phyloP scores from a whole-genome alignment of 768 basidiomycete species.

The Cystobasidium onofrii region DNA sequence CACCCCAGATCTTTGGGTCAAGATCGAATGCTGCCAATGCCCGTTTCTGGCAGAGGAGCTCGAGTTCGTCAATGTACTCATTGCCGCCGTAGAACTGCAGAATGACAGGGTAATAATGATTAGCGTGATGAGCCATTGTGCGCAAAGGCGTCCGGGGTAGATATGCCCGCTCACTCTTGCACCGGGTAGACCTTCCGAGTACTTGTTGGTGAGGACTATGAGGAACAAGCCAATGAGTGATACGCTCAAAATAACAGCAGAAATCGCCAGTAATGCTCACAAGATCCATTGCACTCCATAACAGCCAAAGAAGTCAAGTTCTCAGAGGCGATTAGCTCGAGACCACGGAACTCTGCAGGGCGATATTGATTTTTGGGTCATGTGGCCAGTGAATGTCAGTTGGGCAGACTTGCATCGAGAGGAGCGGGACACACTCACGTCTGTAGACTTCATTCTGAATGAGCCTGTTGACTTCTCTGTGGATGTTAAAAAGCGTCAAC shows the following conservation, averaged over 20 bases:
- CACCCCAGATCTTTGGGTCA: constrained; percentile 80
- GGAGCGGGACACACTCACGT: background rate
- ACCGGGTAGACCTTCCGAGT: constrained; percentile 93
- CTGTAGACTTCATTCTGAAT: constrained; percentile 49
- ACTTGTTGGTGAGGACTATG: constrained; percentile 34
- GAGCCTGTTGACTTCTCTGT: constrained; percentile 75
- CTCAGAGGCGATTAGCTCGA: constrained; percentile 99
- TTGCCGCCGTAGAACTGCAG: constrained; percentile 57
- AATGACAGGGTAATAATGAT: background rate
- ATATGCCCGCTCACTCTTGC: constrained; percentile 55
- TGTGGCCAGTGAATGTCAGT: background rate
- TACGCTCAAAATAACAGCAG: background rate
- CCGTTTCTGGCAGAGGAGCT: constrained; percentile 85
- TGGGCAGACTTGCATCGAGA: background rate
- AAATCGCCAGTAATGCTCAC: constrained; percentile 61
- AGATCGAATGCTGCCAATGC: constrained; percentile 94
- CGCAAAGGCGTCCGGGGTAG: background rate
- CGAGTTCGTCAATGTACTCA: constrained; percentile 89
- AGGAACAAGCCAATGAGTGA: background rate
- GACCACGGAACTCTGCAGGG: constrained; percentile 31
- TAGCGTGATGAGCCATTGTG: background rate
- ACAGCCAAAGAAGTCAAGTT: constrained; percentile 92
- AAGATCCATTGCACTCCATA: constrained; percentile 98
- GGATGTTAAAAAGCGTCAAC: background rate
- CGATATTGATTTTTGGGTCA: background rate